A percentile compares a stretch with the other conserved stretches of the same genome.
Evolutionary conservation across 2,329 filamentous ascomycete species (phyloP).

Genomic region (Dothistroma septosporum): DNA sequence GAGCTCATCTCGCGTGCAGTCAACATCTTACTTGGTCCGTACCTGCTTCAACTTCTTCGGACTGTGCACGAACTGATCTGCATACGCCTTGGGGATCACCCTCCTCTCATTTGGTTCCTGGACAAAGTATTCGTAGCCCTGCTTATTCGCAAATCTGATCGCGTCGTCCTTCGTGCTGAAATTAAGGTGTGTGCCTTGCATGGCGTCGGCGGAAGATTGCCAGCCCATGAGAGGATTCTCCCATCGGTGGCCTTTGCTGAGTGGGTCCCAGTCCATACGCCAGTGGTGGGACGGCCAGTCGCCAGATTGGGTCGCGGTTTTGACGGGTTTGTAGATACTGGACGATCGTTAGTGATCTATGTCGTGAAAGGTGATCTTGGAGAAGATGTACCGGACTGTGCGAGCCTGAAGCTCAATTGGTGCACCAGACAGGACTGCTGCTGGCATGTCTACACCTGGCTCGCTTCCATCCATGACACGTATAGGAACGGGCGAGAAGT

Average conservation of each 20-base stretch:
- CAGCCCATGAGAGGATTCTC: slow-evolving; percentile 98
- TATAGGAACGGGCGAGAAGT: slow-evolving; percentile 87
- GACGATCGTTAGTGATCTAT: not conserved
- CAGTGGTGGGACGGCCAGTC: slow-evolving; percentile 78
- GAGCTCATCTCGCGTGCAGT: slow-evolving; percentile 33
- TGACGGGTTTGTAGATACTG: slow-evolving; percentile 87
- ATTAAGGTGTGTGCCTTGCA: slow-evolving; percentile 88
- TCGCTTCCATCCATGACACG: slow-evolving; percentile 88
- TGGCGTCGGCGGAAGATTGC: slow-evolving; percentile 90
- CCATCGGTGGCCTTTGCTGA: slow-evolving; percentile 91
- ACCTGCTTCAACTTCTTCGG: slow-evolving; percentile 80
- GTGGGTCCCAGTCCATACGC: slow-evolving; percentile 98
- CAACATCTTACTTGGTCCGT: slow-evolving; percentile 63
- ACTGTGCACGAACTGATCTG: slow-evolving; percentile 89
- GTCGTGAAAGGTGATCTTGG: not conserved
- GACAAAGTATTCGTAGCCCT: slow-evolving; percentile 98
- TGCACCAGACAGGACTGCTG: slow-evolving; percentile 84
- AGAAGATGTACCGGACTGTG: slow-evolving; percentile 71
- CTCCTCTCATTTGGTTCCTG: slow-evolving; percentile 91
- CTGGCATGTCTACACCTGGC: slow-evolving; percentile 67
- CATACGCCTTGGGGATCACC: slow-evolving; percentile 87
- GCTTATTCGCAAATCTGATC: slow-evolving; percentile 93
- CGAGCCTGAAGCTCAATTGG: slow-evolving; percentile 90
- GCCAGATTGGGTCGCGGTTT: slow-evolving; percentile 95
- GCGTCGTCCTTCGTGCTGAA: slow-evolving; percentile 95